These are phyloP conservation scores for Phytophthora europaea DNA, from an alignment of 352 stramenopile species.

Conservation along the genomic window DNA sequence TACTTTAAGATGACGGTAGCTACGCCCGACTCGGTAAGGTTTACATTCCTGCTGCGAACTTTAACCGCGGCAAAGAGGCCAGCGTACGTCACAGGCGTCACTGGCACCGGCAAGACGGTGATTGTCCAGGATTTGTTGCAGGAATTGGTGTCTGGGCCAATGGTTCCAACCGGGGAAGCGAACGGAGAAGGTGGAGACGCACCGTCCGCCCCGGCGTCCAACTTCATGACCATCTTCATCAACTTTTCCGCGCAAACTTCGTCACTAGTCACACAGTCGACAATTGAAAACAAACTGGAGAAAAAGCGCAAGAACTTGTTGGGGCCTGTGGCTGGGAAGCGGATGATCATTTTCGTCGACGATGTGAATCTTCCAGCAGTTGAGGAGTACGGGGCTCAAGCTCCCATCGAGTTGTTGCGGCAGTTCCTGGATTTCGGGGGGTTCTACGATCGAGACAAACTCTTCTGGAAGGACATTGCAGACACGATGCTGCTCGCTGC, in stretches of 20 bases:
- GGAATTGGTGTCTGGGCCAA: conserved; percentile 48
- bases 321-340: conserved; percentile 87
- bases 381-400: conserved; percentile 95
- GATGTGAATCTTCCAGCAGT: conserved; percentile 96
- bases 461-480: conserved; percentile 97
- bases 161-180: conserved; percentile 16
- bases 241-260: conserved; percentile 95
- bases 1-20: conserved; percentile 89
- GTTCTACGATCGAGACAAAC: conserved; percentile 97
- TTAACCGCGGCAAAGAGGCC: conserved; percentile 75
- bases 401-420: conserved; percentile 94
- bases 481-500: conserved; percentile 93
- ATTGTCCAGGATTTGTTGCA: conserved; percentile 85
- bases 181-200: conserved; percentile 36
- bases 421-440: conserved; percentile 97
- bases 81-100: conserved; percentile 92
- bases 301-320: conserved; percentile 97
- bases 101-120: conserved; percentile 92
- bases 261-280: conserved; percentile 89
- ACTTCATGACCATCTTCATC: conserved; percentile 83
- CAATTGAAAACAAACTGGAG: conserved; percentile 95
- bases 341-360: conserved; percentile 96
- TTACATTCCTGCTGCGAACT: conserved; percentile 64
- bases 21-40: conserved; percentile 78
- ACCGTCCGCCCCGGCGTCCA: conserved; percentile 39